Evolutionary conservation across 257 asterid genomes (phyloP), one percentile per base, ranked within the genome.

Genomic region (Lycium barbarum): DNA sequence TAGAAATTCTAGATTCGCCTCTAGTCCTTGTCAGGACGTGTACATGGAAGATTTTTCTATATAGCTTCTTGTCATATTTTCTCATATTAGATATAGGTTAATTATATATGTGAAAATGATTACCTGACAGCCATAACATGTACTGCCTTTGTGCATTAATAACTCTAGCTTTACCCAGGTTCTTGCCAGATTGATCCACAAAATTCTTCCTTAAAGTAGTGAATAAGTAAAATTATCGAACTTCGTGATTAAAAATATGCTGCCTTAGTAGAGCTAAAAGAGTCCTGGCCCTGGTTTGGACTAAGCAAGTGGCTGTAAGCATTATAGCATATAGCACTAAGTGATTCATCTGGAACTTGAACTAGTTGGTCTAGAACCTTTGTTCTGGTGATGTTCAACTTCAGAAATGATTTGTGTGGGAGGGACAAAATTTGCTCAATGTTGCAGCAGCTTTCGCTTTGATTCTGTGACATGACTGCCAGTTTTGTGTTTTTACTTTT

Each of bases 401-500:
- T 73, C 6, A 47, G 20, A 22, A 67, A 74, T 12, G 62, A 1
- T 49, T 49, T 22, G 43, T 12, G 81, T 47, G 78, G 13, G 36
- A 38, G 5, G 14, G 53, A 78, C 33, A 47, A 38, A 43, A 18
- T 38, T 14, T 65, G 17, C 61, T 18, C 67, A 22, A 51, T 7
- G 45, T 53, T 26, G 72, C 62, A 40, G 36, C 66, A 59, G 33
- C 70, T 49, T 51, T 61, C 57, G 63, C 57, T 84, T 59, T 86
- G 65, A 81, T 66, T 47, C 6, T 7, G 47, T 82, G 71, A 43
- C 35, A 67, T 22, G 12, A 57, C 71, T 47, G 33, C 68, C 18
- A 38, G 72, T 80, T 63, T 57, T 83, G 38, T 20, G 59, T 81
- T 74, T 88, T 26, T 26, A 26, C 33, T 26, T 26, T 26, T 78